These are phyloP conservation scores for Canna indica DNA, from an alignment of 176 grass and related monocot species.

Conservation along the genomic window DNA sequence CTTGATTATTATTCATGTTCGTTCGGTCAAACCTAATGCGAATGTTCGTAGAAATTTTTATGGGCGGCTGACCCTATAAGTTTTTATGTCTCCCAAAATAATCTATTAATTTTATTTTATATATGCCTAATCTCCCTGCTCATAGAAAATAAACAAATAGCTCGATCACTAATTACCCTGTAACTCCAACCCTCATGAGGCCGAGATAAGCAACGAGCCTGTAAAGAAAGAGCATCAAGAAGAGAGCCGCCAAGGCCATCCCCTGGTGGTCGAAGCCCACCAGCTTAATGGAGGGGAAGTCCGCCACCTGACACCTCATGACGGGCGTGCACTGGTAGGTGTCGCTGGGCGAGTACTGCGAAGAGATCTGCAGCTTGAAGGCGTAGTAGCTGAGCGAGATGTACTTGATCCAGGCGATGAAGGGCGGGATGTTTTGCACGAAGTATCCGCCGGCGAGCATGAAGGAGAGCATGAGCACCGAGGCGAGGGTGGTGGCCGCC, in stretches of 20 bases:
- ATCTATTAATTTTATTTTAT: no score
- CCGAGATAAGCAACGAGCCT: conserved; percentile 33
- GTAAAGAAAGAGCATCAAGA: conserved; percentile 24
- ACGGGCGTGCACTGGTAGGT: conserved; percentile 28
- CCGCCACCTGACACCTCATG: conserved; percentile 12
- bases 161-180: not conserved
- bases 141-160: no score
- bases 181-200: conserved; percentile 30
- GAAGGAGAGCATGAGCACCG: conserved; percentile 27
- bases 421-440: conserved; percentile 22
- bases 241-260: not conserved
- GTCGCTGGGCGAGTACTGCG: conserved; percentile 21
- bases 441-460: conserved; percentile 28
- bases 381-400: conserved; percentile 25
- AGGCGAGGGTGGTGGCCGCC: conserved; percentile 24
- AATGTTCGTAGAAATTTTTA: no score
- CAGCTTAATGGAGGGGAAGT: conserved; percentile 25
- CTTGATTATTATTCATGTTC: no score
- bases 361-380: conserved; percentile 29
- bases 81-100: no score
- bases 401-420: conserved; percentile 44
- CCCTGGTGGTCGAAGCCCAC: conserved; percentile 18
- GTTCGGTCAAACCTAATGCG: no score
- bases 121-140: no score
- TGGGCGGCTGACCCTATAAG: no score